These are phyloP conservation scores for Chimonanthus praecox DNA, from an alignment of 164 flowering plant genomes.

Conservation along the genomic window DNA sequence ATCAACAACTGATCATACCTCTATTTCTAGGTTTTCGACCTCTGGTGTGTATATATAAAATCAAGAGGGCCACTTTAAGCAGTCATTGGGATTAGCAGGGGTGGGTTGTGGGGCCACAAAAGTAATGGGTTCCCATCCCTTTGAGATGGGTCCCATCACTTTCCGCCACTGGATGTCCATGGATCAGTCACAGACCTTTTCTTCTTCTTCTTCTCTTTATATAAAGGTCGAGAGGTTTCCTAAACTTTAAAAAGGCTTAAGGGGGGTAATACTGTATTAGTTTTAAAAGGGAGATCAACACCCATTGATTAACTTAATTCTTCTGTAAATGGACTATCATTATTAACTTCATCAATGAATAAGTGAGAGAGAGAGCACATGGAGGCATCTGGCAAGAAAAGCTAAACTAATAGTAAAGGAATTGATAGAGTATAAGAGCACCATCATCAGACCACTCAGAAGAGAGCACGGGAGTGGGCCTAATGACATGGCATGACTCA, in stretches of 20 bases:
- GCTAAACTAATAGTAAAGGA: background rate
- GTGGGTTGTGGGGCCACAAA: background rate
- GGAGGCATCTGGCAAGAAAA: background rate
- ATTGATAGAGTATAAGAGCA: background rate
- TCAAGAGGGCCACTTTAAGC: background rate
- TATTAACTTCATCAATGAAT: background rate
- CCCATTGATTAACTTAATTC: background rate
- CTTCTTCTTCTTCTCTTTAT: no score
- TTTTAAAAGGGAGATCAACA: background rate
- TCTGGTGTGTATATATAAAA: background rate
- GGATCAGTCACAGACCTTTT: background rate
- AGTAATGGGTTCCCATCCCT: background rate
- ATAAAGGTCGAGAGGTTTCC: background rate
- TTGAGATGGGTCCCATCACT: background rate
- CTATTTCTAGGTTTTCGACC: background rate
- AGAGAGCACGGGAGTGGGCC: background rate
- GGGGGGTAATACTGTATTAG: background rate
- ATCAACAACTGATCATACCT: no score
- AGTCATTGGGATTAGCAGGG: background rate
- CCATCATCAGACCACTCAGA: background rate
- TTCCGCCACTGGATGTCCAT: background rate
- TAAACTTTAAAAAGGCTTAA: background rate
- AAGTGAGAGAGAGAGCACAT: background rate
- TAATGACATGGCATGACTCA: background rate
- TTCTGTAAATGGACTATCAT: background rate